Evolutionary conservation across 306 rosid species (phyloP).

Genomic region (Prosopis cineraria): DNA sequence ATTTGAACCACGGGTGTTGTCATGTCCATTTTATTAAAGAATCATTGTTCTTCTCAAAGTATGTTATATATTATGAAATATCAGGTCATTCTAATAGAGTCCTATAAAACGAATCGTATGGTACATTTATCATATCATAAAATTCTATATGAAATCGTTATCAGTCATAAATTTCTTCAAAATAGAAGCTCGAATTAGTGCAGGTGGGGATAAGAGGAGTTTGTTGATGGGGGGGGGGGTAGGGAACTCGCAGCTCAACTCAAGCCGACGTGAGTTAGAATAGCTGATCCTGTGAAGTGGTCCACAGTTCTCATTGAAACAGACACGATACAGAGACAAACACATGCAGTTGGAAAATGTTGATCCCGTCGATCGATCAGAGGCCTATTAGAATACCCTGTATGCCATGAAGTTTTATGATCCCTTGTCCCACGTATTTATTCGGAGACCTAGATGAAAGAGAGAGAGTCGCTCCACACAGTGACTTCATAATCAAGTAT

Average conservation of each 20-base stretch:
- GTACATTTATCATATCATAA: neutral
- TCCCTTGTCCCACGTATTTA: slow-evolving; percentile 10
- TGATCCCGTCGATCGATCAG: neutral
- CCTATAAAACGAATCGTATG: no score
- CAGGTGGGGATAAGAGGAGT: neutral
- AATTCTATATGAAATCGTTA: neutral
- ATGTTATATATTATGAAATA: no score
- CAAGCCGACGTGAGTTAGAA: neutral
- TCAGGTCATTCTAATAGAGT: no score
- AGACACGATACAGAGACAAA: neutral
- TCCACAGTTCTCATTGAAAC: neutral
- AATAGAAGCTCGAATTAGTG: neutral
- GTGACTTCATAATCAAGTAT: neutral
- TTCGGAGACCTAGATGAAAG: neutral
- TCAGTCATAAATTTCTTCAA: no score
- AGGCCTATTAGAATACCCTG: neutral
- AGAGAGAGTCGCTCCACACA: neutral
- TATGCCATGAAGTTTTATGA: neutral
- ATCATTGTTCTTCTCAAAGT: no score
- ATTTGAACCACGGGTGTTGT: neutral
- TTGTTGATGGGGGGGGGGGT: neutral
- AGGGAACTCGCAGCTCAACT: neutral
- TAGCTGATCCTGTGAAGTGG: neutral
- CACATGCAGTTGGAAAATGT: neutral
- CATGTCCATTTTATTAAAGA: neutral